Evolutionary conservation across 2,329 filamentous ascomycete genomes (phyloP), one percentile per base, ranked within the genome.

Genomic region (Ustulina deusta): DNA sequence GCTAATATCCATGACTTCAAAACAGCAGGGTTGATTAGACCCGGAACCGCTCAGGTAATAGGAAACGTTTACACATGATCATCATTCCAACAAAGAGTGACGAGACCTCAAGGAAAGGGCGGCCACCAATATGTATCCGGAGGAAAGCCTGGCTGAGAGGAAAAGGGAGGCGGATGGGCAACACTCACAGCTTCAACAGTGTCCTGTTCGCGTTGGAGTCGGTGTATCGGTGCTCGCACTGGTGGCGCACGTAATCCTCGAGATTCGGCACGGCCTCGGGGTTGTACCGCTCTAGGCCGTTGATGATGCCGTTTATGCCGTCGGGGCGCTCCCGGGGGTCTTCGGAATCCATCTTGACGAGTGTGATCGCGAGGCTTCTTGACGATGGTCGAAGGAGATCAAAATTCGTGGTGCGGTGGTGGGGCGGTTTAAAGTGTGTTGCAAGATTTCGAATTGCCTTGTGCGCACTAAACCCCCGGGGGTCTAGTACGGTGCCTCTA

Each of bases 171-270:
- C 34, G 34, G 15, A n/a, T 1, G 6, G 67, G 57, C 69, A 66
- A 60, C 66, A 93, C 93, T 90, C 86, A 99, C 96, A 99, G 88
- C 86, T 99, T 99, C 83, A 99, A 81, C 72, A 99, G 85, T 56
- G 96, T 97, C 80, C 97, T 86, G 84, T 98, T 99, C 77, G 96
- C 94, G 83, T 97, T 98, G 86, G 91, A 93, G 83, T 99, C 96
- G 83, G 93, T 94, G 75, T 92, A 94, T 83, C 94, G 91, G 82
- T 92, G 90, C 83, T 98, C 95, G 86, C 96, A 99, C 84, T 99
- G 96, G 82, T 94, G 90, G 78, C 88, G 87, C 71, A 99, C 91
- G 83, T 99, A 99, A 81, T 93, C 91, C 87, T 99, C 95, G 82
- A 99, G 96, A 73, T 93, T 87, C 70, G 89, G 89, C 57, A 97